Conservation (phyloP, 2,329 filamentous ascomycete genomes). For the Colletotrichum sp. region DNA sequence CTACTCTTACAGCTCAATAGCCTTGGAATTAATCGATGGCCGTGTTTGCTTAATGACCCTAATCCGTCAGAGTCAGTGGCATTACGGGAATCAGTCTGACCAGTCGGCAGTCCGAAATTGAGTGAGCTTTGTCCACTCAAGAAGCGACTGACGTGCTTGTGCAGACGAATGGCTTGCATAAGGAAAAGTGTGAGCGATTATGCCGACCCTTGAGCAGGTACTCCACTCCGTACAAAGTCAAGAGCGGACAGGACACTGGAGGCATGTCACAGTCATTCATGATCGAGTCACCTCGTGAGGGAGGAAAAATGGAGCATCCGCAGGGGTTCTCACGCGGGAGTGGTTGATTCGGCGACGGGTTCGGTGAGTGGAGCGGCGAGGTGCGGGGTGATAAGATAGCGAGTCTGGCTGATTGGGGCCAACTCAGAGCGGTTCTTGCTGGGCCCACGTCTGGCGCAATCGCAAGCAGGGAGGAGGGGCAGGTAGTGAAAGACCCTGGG, state of each 20-base stretch:
- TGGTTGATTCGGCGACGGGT: slow-evolving; percentile 18
- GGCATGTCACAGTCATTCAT: background rate
- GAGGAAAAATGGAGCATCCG: background rate
- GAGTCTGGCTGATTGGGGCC: slow-evolving; percentile 14
- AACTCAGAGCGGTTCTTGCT: slow-evolving; percentile 8
- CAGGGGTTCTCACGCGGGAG: background rate
- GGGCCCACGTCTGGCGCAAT: background rate
- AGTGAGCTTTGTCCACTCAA: background rate
- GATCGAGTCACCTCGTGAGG: slow-evolving; percentile 1
- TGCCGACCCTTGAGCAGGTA: background rate
- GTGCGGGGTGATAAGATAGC: slow-evolving; percentile 24
- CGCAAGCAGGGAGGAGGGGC: background rate
- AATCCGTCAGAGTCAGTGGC: background rate
- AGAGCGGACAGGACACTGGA: background rate
- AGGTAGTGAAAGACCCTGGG: background rate
- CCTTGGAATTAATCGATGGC: background rate
- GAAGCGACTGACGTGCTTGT: background rate
- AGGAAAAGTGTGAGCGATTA: background rate
- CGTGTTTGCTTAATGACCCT: background rate
- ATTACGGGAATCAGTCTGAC: background rate
- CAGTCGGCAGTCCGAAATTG: background rate
- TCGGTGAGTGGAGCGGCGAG: background rate
- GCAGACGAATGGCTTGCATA: background rate
- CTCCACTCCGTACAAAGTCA: background rate
- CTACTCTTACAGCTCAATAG: background rate